Evolutionary conservation across 257 asterid species (phyloP), one percentile per base, ranked within the genome.

Genomic region (Capsicum rhomboideum): DNA sequence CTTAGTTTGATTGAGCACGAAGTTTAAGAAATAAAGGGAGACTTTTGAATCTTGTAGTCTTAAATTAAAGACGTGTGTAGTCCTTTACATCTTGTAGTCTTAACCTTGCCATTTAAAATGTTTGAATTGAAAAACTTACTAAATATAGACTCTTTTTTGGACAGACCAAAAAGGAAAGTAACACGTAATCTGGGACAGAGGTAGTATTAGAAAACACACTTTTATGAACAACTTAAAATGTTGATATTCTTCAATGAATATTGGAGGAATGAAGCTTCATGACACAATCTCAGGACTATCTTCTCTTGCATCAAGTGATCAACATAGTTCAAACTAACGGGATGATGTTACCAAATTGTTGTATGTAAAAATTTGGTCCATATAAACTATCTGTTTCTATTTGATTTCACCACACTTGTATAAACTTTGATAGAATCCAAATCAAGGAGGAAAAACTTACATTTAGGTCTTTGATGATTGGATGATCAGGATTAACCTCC

Each of bases 401-500:
- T 0, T 40, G 55, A 18, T 42, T n/a, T 71, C 5, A 3, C 11
- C 12, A 12, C 81, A 49, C 46, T 16, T 49, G 6, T n/a, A 71
- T n/a, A 71, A n/a, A 42, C 54, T 71, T 49, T 0, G 44, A 49
- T 28, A 14, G 82, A 50, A 53, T 74, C 80, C 42, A 74, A 74
- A 26, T 28, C 63, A 77, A 77, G 82, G 55, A 82, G 50, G 63
- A 11, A 6, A 46, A 49, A 67, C 94, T 75, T 92, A 97, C 99
- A 59, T 91, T 95, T 46, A 97, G 93, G 90, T 97, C 99, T 84
- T 95, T 95, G 88, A 97, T 90, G 34, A 97, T 91, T 0, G 99
- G 99, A 84, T 97, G 99, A 1, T 94, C 99, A 13, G 99, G 97
- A 90, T 95, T 97, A 84, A 97, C 92, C 91, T 97, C 99, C 85